phyloP scores from a whole-genome alignment of 129 eudicot species.

The Arctium lappa region DNA sequence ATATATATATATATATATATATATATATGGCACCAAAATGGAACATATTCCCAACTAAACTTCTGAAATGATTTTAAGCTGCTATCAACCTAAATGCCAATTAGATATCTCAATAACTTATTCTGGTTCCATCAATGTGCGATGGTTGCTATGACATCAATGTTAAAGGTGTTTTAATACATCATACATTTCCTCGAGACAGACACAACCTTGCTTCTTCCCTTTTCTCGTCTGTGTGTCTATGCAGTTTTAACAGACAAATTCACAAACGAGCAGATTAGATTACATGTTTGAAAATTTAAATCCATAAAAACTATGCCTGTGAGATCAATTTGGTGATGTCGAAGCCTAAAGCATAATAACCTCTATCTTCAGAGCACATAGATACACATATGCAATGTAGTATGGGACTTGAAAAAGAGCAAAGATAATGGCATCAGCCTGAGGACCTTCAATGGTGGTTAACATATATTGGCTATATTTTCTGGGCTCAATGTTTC shows the following conservation, averaged over 20 bases:
- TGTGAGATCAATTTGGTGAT: background rate
- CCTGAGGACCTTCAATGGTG: background rate
- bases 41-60: background rate
- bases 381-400: background rate
- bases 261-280: background rate
- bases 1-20: background rate
- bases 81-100: background rate
- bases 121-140: background rate
- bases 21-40: background rate
- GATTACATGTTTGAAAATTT: background rate
- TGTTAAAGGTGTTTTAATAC: background rate
- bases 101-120: background rate
- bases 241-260: background rate
- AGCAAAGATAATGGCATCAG: background rate
- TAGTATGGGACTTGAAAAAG: background rate
- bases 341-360: background rate
- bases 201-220: background rate
- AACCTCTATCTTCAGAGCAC: background rate
- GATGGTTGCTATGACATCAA: background rate
- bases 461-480: background rate
- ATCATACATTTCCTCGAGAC: background rate
- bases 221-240: background rate
- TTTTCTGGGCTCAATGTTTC: constrained; percentile 4
- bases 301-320: background rate
- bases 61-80: background rate